Evolutionary conservation across 2,329 filamentous ascomycete genomes (phyloP).

Genomic region (Pseudogymnoascus sp.): DNA sequence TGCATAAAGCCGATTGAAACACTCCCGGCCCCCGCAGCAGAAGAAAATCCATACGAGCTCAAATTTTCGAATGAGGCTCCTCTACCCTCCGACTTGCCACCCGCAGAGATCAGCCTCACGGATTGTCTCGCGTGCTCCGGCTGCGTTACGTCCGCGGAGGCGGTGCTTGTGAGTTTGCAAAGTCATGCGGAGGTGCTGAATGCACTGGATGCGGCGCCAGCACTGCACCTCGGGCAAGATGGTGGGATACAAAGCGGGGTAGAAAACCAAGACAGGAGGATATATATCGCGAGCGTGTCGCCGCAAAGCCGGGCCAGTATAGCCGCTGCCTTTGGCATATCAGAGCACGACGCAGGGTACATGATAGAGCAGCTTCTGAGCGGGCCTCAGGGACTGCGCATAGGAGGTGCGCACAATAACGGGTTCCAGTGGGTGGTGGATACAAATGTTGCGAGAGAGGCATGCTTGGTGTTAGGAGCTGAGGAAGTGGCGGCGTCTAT

Average conservation of each 20-base stretch:
- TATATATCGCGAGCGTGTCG: slow-evolving; percentile 88
- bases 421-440: slow-evolving; percentile 86
- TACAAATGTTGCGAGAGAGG: slow-evolving; percentile 75
- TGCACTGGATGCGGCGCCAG: slow-evolving; percentile 62
- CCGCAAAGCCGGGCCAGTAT: slow-evolving; percentile 85
- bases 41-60: slow-evolving; percentile 63
- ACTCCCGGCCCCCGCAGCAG: slow-evolving; percentile 55
- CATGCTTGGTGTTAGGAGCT: slow-evolving; percentile 70
- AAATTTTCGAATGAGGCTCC: slow-evolving; percentile 78
- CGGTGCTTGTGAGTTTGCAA: slow-evolving; percentile 90
- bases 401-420: slow-evolving; percentile 63
- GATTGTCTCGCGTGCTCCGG: slow-evolving; percentile 97
- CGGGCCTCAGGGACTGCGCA: slow-evolving; percentile 59
- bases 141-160: slow-evolving; percentile 94
- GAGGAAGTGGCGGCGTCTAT: slow-evolving; percentile 54
- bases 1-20: slow-evolving; percentile 98
- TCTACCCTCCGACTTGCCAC: slow-evolving; percentile 46
- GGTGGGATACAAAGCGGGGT: slow-evolving; percentile 20
- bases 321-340: slow-evolving; percentile 71
- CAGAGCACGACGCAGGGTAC: slow-evolving; percentile 63
- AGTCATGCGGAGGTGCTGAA: slow-evolving; percentile 85
- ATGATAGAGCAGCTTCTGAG: slow-evolving; percentile 77
- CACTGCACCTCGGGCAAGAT: slow-evolving; percentile 21
- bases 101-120: slow-evolving; percentile 89
- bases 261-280: slow-evolving; percentile 53